Evolutionary conservation across 2,329 filamentous ascomycete species (phyloP).

Genomic region (Aspergillus ochraceoroseus): DNA sequence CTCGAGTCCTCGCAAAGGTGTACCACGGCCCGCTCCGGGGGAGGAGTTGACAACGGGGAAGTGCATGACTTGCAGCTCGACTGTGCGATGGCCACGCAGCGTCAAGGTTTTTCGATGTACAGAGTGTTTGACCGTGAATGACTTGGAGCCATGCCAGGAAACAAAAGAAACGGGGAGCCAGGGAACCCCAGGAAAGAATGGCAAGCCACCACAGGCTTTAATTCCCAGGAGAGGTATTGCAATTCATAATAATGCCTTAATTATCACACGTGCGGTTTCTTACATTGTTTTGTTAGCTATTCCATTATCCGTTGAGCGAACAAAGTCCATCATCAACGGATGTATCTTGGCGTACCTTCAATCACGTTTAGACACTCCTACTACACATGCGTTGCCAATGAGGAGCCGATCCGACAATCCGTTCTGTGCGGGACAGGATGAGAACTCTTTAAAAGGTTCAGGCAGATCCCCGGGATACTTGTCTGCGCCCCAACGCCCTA

Average conservation of each 20-base stretch:
- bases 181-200: constrained; percentile 21
- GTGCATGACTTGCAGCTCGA: constrained; percentile 81
- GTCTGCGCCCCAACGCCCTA: constrained; percentile 15
- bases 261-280: background rate
- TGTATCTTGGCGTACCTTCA: constrained; percentile 52
- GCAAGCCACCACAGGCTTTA: constrained; percentile 13
- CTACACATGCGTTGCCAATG: constrained; percentile 16
- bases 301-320: constrained; percentile 57
- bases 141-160: constrained; percentile 53
- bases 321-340: constrained; percentile 53
- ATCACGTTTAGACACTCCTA: constrained; percentile 32
- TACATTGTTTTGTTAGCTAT: constrained; percentile 29
- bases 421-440: constrained; percentile 12
- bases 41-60: constrained; percentile 64
- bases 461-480: constrained; percentile 17
- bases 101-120: constrained; percentile 74
- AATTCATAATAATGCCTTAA: background rate
- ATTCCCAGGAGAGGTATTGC: constrained; percentile 26
- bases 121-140: constrained; percentile 79
- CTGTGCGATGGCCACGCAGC: constrained; percentile 71
- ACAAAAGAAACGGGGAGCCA: constrained; percentile 18
- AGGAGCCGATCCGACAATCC: constrained; percentile 14
- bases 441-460: constrained; percentile 12
- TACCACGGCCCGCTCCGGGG: constrained; percentile 36
- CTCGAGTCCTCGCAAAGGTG: constrained; percentile 39